These are phyloP conservation scores for Juglanconis sp. DNA, from an alignment of 2,329 filamentous ascomycete genomes.

Conservation along the genomic window DNA sequence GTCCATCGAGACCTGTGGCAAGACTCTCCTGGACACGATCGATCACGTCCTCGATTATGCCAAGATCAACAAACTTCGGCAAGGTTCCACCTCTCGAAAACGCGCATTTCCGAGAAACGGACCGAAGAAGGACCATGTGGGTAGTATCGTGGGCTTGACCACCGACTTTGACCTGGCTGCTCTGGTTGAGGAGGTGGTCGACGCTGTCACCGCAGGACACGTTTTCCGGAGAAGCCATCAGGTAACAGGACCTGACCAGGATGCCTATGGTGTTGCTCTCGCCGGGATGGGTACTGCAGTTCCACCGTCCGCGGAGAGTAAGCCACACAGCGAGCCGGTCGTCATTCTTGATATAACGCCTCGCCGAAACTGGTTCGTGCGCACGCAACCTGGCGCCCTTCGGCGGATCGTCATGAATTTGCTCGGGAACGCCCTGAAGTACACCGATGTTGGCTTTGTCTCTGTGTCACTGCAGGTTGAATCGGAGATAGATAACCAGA, in stretches of 20 bases:
- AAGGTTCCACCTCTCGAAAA: constrained; percentile 10
- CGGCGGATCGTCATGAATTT: constrained; percentile 52
- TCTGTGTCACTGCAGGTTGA: constrained; percentile 15
- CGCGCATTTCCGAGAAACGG: not conserved
- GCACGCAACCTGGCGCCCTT: constrained; percentile 46
- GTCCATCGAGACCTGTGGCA: constrained; percentile 45
- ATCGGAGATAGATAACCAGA: not conserved
- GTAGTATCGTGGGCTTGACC: constrained; percentile 23
- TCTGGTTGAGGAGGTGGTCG: constrained; percentile 32
- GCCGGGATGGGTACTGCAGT: not conserved
- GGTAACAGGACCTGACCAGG: constrained; percentile 1
- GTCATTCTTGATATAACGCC: constrained; percentile 42
- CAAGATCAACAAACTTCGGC: constrained; percentile 42
- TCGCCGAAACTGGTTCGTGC: constrained; percentile 45
- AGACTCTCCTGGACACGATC: constrained; percentile 46
- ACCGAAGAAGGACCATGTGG: constrained; percentile 12
- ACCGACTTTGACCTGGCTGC: constrained; percentile 29
- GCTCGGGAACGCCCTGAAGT: constrained; percentile 52
- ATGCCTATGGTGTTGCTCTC: not conserved
- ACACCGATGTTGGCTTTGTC: constrained; percentile 34
- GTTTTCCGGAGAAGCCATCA: constrained; percentile 22
- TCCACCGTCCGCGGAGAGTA: not conserved
- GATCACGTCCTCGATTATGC: constrained; percentile 48
- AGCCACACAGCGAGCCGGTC: not conserved
- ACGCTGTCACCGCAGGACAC: constrained; percentile 33